These are phyloP conservation scores for Cadophora gregata DNA, from an alignment of 2,329 filamentous ascomycete species.

Conservation along the genomic window DNA sequence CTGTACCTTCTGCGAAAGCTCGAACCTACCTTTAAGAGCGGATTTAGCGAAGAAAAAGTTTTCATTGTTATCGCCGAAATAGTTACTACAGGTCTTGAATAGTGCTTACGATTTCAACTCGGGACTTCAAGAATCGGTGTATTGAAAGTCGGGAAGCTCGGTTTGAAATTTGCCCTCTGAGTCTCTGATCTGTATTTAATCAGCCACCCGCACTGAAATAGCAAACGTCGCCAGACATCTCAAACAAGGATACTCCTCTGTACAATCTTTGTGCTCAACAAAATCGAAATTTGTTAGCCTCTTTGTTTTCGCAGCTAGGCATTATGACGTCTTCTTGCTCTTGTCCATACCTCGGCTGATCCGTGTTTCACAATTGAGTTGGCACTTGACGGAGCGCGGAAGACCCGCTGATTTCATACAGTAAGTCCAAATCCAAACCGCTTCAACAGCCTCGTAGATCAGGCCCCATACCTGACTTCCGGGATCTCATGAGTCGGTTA, in stretches of 20 bases:
- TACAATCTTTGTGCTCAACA: neutral
- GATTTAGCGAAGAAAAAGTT: neutral
- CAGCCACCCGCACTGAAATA: neutral
- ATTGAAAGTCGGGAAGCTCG: neutral
- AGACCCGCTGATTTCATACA: neutral
- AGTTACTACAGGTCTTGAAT: neutral
- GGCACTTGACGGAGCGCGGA: slow-evolving; percentile 1
- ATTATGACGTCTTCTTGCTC: neutral
- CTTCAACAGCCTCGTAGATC: neutral
- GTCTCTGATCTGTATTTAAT: neutral
- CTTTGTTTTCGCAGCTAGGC: neutral
- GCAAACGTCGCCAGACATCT: neutral
- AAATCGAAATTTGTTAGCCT: neutral
- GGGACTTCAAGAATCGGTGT: neutral
- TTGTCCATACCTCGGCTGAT: neutral
- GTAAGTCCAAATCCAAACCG: neutral
- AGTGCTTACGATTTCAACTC: too few species aligned
- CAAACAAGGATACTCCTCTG: neutral
- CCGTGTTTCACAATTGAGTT: neutral
- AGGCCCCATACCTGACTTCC: neutral
- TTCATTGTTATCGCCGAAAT: slow-evolving; percentile 15
- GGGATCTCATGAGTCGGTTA: slow-evolving; percentile 17
- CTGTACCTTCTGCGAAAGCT: neutral
- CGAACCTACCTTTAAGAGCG: slow-evolving; percentile 1
- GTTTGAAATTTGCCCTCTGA: neutral